Base-by-base conservation (phyloP, 371 early-diverging fungal genomes). In the Batrachochytrium dendrobatidis region DNA sequence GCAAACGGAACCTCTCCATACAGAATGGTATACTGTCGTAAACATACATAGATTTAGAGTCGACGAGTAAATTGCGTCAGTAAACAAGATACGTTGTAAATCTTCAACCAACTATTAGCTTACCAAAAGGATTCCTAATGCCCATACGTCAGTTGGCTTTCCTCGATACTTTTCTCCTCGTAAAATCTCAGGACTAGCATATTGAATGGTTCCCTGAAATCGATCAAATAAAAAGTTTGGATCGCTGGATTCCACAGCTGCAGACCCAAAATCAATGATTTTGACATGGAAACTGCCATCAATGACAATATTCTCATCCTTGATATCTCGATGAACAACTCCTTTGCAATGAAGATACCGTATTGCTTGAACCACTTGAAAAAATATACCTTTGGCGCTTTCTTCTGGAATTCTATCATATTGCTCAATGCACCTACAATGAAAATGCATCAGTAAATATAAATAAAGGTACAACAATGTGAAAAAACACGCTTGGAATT, bases 241-340 rank as follows among this genome's bases (percentile, higher is more conserved):
- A 28, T 30, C 59, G 39, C 34, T 51, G 49, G 60, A 50, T 31
- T 59, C 58, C 48, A 70, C 63, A 35, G 62, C 60, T 4, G 88
- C 83, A 28, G 83, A 81, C 4, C 91, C 91, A 75, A 91, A 91
- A 59, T 91, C 91, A 55, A 90, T 86, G 39, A 91, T 62, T 64
- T 87, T 87, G 56, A 88, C 85, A 26, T 53, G 54, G 52, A 73
- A 69, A 34, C 58, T 25, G 20, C 59, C 62, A 60, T 76, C 73
- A 34, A 72, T 63, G 26, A 73, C 69, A 55, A 83, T 82, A 64
- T 86, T 79, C 61, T 82, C 83, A 63, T 89, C 90, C 61, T 87
- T 85, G 44, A 88, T 85, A 71, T 88, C 83, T 60, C 87, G 85
- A 65, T 90, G 78, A 15, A 75, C 73, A 43, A 68, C 32, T 28